phyloP scores from a whole-genome alignment of 73 alveolate species.

The Paramecium sonneborni region DNA sequence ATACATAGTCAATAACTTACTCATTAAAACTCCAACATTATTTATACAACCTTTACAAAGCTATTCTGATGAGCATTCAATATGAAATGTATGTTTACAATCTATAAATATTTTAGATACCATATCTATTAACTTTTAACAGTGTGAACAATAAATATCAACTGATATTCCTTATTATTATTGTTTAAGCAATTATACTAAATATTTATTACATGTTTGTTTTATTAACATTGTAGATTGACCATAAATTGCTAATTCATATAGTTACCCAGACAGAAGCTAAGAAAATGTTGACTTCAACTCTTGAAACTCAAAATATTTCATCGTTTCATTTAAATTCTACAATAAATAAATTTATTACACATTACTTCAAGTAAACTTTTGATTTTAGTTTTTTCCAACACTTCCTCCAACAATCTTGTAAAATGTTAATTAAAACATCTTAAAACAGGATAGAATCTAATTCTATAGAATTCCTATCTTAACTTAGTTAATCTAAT shows the following conservation, averaged over 20 bases:
- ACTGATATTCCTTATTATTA: neutral
- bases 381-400: constrained; percentile 40
- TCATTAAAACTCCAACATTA: neutral
- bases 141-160: constrained; percentile 4
- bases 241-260: constrained; percentile 52
- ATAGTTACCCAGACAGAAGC: constrained; percentile 19
- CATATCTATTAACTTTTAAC: neutral
- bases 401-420: neutral
- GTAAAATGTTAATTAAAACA: neutral
- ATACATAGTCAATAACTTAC: neutral
- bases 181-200: neutral
- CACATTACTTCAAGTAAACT: constrained; percentile 13
- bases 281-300: constrained; percentile 25
- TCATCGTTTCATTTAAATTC: constrained; percentile 48
- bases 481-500: constrained; percentile 44
- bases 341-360: constrained; percentile 17
- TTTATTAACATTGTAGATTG: neutral
- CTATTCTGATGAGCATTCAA: constrained; percentile 36
- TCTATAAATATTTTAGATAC: neutral
- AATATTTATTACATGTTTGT: neutral
- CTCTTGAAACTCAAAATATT: constrained; percentile 51
- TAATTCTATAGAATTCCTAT: constrained; percentile 4
- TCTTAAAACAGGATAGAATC: constrained; percentile 20
- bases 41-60: constrained; percentile 5
- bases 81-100: constrained; percentile 40